Conservation (phyloP, 1,284 basidiomycete species). For the Peniophora sp. region DNA sequence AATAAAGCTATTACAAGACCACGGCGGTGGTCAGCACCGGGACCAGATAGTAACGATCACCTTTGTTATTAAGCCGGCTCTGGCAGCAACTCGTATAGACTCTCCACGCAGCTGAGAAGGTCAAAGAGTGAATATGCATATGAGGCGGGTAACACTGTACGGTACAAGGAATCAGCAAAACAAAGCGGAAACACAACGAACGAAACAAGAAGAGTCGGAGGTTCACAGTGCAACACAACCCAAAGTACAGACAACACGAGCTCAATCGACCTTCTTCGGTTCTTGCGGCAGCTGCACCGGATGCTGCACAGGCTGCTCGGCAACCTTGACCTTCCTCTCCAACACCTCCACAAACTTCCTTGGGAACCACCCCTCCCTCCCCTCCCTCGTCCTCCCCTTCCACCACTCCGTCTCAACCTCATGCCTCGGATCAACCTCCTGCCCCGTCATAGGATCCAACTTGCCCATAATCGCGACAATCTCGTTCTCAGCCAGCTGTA, state of each 20-base stretch:
- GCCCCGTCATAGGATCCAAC: slow-evolving; percentile 62
- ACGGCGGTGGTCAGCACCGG: too few species aligned
- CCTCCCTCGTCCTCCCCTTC: slow-evolving; percentile 91
- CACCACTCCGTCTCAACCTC: slow-evolving; percentile 88
- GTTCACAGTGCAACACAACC: too few species aligned
- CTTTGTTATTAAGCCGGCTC: too few species aligned
- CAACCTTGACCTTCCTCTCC: slow-evolving; percentile 33
- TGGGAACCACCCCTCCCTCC: slow-evolving; percentile 95
- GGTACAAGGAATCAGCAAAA: too few species aligned
- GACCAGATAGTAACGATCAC: too few species aligned
- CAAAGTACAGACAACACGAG: not conserved
- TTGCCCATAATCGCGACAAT: slow-evolving; percentile 92
- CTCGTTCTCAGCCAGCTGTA: slow-evolving; percentile 82
- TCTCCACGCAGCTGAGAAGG: too few species aligned
- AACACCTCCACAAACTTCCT: slow-evolving; percentile 80
- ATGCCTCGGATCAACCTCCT: slow-evolving; percentile 64
- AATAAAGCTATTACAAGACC: too few species aligned
- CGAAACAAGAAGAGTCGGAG: too few species aligned
- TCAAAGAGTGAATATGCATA: too few species aligned
- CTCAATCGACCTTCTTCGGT: slow-evolving; percentile 34
- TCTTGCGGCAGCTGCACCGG: slow-evolving; percentile 22
- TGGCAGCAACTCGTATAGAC: too few species aligned
- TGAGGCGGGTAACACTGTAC: too few species aligned
- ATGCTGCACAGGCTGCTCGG: not conserved
- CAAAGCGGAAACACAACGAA: too few species aligned